Base-by-base conservation (phyloP, 306 rosid genomes). In the Inga oerstediana region DNA sequence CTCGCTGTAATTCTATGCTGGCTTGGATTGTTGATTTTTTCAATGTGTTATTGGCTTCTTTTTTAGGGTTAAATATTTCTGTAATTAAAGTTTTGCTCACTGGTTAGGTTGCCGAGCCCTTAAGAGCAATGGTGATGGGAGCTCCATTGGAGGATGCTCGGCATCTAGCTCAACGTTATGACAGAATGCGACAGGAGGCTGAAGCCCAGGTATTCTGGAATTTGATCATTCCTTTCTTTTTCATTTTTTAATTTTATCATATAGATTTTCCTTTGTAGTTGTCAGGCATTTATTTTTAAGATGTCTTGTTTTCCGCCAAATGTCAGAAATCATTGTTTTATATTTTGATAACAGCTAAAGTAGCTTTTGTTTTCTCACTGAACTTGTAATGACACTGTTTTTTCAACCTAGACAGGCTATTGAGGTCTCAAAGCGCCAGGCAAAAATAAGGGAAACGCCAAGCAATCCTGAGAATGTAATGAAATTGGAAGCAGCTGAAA, bases 131-230 rank as follows among this genome's bases (percentile, higher is more conserved):
- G 98, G 96, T 94, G 70, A 89, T 89, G 94, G 98, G 98, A 56
- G 89, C 98, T 80, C 97, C 98, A 32, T 87, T 94, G 88, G 98
- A 94, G 86, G 98, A 94, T 88, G 98, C 98, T 79, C 89, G 98
- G 70, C 94, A 92, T 91, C 97, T 94, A 80, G 97, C 97, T 85
- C 98, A 94, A 84, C 98, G 97, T 65, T 94, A 94, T 78, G 98
- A 94, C 72, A 87, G 98, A 91, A 88, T 94, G 94, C 91, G 98
- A 37, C 98, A 94, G 88, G 98, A 94, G 87, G 92, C 96, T 72
- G 98, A 94, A 88, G 93, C 97, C 44, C 98, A 92, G 97, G 97
- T 92, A 89, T 86, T 37, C 80, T 85, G 78, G 67, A 78, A 32
- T 77, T 72, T 84, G 58, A 72, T 80, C 11, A 24, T 84, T 52